phyloP scores from a whole-genome alignment of 345 rosid genomes.

The Eucalyptus tenuipes region DNA sequence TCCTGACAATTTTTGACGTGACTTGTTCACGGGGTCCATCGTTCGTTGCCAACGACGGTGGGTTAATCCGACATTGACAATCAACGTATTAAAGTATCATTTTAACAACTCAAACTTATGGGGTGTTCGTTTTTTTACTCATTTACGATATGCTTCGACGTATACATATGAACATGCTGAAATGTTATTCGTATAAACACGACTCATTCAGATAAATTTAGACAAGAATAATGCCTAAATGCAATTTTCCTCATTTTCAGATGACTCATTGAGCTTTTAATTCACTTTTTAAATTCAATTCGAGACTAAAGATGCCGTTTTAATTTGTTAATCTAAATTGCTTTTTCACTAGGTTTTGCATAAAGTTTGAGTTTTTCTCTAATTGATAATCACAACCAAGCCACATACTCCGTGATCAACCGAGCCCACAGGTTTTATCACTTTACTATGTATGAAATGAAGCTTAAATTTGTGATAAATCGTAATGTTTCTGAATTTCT shows the following conservation, averaged over 20 bases:
- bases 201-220: background rate
- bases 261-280: background rate
- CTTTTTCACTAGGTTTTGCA: background rate
- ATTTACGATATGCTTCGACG: background rate
- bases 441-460: background rate
- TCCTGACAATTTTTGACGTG: background rate
- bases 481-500: background rate
- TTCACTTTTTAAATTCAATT: background rate
- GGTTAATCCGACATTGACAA: background rate
- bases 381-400: background rate
- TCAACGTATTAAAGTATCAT: background rate
- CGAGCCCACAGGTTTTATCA: background rate
- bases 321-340: background rate
- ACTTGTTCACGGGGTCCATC: background rate
- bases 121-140: background rate
- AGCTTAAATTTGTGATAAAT: background rate
- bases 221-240: background rate
- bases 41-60: background rate
- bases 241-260: background rate
- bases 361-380: background rate
- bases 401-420: background rate
- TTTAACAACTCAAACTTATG: background rate
- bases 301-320: background rate
- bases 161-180: background rate
- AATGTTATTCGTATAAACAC: background rate